Percentiles rank a stretch among this genome's conserved stretches.
phyloP scores from a whole-genome alignment of 306 rosid genomes.

The Senna tora region DNA sequence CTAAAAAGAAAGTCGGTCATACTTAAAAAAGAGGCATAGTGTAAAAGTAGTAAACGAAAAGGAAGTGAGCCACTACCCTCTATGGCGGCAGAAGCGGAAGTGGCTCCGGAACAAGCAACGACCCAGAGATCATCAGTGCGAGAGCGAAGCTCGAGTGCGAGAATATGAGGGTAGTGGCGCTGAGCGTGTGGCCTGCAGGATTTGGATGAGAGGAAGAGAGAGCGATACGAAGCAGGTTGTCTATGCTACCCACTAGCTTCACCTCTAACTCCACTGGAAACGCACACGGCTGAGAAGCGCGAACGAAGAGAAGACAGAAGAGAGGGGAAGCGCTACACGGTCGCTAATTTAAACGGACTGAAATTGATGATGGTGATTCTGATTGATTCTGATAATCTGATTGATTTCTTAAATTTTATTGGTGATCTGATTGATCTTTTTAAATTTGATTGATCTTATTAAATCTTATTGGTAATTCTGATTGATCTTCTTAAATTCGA shows the following conservation, averaged over 20 bases:
- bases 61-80: constrained; percentile 54
- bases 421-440: too few relatives aligned
- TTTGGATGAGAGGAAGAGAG: constrained; percentile 71
- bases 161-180: constrained; percentile 49
- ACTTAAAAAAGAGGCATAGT: not conserved
- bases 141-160: too few relatives aligned
- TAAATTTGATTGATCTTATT: too few relatives aligned
- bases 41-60: not conserved
- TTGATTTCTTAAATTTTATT: too few relatives aligned
- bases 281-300: too few relatives aligned
- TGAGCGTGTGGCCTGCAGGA: constrained; percentile 60
- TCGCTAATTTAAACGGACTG: too few relatives aligned
- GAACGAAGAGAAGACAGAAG: too few relatives aligned
- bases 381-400: too few relatives aligned
- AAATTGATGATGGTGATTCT: too few relatives aligned
- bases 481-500: too few relatives aligned
- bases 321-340: too few relatives aligned
- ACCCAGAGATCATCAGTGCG: constrained; percentile 52
- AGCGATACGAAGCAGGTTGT: constrained; percentile 80
- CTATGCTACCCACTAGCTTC: constrained; percentile 56
- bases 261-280: constrained; percentile 69
- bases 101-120: constrained; percentile 94
- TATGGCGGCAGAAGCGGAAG: constrained; percentile 68
- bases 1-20: not conserved
- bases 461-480: too few relatives aligned